Evolutionary conservation across 2,329 filamentous ascomycete genomes (phyloP).

Genomic region (Colletotrichum limetticola): DNA sequence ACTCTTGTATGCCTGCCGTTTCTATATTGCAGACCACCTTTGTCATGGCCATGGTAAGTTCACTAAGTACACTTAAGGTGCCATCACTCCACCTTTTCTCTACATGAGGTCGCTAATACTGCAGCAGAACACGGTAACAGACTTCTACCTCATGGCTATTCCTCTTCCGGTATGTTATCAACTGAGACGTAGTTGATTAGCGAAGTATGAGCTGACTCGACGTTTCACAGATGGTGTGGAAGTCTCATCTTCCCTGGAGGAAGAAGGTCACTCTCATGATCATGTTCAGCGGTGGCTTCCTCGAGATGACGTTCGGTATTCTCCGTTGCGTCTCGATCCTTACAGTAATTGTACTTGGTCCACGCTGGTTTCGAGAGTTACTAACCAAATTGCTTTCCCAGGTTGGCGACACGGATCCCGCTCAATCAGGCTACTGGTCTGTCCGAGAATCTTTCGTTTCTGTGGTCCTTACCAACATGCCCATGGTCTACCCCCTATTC

Average conservation of each 20-base stretch:
- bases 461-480: slow-evolving; percentile 51
- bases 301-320: slow-evolving; percentile 29
- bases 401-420: slow-evolving; percentile 42
- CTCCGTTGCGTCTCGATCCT: slow-evolving; percentile 29
- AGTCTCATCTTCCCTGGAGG: slow-evolving; percentile 18
- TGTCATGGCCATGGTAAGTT: slow-evolving; percentile 20
- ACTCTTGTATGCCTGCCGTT: slow-evolving; percentile 11
- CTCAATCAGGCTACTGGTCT: slow-evolving; percentile 50
- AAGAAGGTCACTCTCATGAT: slow-evolving; percentile 24
- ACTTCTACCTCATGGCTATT: slow-evolving; percentile 29
- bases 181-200: too few relatives aligned
- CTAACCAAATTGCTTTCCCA: slow-evolving; percentile 31
- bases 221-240: slow-evolving; percentile 15
- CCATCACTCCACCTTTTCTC: neutral
- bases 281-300: slow-evolving; percentile 32
- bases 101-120: neutral
- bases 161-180: neutral
- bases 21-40: slow-evolving; percentile 22
- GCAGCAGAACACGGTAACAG: slow-evolving; percentile 1
- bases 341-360: neutral
- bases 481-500: slow-evolving; percentile 50
- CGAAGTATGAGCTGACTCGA: neutral
- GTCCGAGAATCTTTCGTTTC: slow-evolving; percentile 53
- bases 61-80: too few relatives aligned
- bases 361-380: too few relatives aligned